Conservation (phyloP, 78 protist genomes). For the Chrysochromulina tobinii region DNA sequence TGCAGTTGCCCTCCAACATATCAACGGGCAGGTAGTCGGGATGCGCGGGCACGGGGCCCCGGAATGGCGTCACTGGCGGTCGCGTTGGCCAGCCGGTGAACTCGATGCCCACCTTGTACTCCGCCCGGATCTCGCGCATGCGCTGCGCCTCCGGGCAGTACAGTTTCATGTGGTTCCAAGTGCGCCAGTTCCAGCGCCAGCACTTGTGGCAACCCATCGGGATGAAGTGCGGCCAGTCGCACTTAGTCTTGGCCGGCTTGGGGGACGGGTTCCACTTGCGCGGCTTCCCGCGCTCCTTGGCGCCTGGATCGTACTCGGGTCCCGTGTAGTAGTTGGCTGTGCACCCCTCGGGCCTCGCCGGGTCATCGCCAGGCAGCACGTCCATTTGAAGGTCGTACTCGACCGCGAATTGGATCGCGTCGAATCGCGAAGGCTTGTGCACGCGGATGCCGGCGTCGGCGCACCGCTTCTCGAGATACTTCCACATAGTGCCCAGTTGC, state of each 20-base stretch:
- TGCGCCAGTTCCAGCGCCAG: neutral
- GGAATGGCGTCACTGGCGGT: neutral
- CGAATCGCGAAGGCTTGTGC: neutral
- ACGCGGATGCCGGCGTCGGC: neutral
- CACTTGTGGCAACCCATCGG: conserved; percentile 7
- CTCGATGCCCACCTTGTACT: neutral
- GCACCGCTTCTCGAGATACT: neutral
- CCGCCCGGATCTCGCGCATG: neutral
- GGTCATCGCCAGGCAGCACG: neutral
- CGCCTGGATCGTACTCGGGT: neutral
- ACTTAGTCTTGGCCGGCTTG: neutral
- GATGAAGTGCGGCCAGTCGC: neutral
- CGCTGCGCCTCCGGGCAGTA: neutral
- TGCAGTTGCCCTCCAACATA: neutral
- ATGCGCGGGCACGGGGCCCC: neutral
- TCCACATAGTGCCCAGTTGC: neutral
- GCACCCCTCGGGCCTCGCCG: neutral
- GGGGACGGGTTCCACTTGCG: neutral
- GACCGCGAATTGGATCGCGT: neutral
- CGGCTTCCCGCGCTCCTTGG: neutral
- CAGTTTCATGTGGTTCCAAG: neutral
- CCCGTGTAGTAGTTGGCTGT: neutral
- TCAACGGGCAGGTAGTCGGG: neutral
- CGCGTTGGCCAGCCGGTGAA: neutral
- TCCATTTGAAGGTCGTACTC: neutral